Conservation (phyloP, 2,329 filamentous ascomycete genomes). For the Hypomyces rosellus region DNA sequence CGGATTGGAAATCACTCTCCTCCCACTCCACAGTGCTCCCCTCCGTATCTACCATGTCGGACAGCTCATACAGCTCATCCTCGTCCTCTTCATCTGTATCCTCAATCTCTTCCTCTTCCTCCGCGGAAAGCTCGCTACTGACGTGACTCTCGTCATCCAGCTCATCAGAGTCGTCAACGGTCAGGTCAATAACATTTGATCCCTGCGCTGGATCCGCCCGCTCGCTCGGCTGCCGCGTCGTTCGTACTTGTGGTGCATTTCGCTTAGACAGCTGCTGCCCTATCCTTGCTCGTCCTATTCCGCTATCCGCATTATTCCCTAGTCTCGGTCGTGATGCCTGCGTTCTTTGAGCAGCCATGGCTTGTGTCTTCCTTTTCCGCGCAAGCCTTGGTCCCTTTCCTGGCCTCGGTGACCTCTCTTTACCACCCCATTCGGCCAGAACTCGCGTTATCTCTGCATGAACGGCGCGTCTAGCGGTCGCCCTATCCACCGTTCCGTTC, state of each 20-base stretch:
- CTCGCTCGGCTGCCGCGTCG: not conserved
- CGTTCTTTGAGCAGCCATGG: not conserved
- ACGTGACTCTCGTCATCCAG: not conserved
- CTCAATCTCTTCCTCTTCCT: not conserved
- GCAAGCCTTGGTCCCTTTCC: not conserved
- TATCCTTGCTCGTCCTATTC: not conserved
- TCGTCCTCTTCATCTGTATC: conserved; percentile 1
- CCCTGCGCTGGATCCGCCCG: not conserved
- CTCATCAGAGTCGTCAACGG: conserved; percentile 2
- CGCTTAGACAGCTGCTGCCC: not conserved
- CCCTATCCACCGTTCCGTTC: not conserved
- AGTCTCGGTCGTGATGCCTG: not conserved
- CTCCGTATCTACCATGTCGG: conserved; percentile 4
- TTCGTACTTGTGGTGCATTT: not conserved
- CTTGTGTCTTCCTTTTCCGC: not conserved
- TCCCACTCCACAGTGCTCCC: conserved; percentile 1
- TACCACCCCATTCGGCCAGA: conserved; percentile 10
- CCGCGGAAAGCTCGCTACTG: conserved; percentile 1
- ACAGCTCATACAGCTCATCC: conserved; percentile 9
- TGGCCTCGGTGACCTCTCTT: not conserved
- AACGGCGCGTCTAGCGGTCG: conserved; percentile 11
- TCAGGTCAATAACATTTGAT: conserved; percentile 6
- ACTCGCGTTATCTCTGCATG: conserved; percentile 4
- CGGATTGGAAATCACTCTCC: conserved; percentile 7
- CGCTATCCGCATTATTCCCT: not conserved